Percentiles rank a stretch among this genome's conserved stretches.
Evolutionary conservation across 2,329 filamentous ascomycete genomes (phyloP).

Genomic region (Chrysosporium keratinophilum): DNA sequence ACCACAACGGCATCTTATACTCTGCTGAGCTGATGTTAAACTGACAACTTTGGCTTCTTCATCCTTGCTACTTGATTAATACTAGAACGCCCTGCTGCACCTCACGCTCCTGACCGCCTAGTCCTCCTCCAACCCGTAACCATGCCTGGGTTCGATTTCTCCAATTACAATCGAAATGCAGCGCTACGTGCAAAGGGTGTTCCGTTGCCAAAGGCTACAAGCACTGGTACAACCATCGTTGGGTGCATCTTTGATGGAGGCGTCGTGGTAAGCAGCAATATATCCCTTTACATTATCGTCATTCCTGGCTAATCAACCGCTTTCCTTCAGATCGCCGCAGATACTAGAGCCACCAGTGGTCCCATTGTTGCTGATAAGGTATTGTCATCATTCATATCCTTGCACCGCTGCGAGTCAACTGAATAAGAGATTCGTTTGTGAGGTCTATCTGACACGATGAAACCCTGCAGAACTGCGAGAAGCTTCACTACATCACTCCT

Average conservation of each 20-base stretch:
- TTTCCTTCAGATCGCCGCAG: constrained; percentile 71
- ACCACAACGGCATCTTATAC: no score
- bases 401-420: background rate
- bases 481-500: constrained; percentile 96
- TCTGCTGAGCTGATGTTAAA: no score
- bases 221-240: constrained; percentile 97
- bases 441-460: background rate
- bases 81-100: background rate
- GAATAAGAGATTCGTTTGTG: background rate
- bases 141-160: constrained; percentile 99
- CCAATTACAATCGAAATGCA: constrained; percentile 98
- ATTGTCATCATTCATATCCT: constrained; percentile 17
- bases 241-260: constrained; percentile 94
- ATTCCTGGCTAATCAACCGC: constrained; percentile 20
- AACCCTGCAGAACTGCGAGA: constrained; percentile 78
- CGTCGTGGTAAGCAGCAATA: constrained; percentile 60
- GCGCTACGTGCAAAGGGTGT: constrained; percentile 89
- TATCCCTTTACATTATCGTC: background rate
- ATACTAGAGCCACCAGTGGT: constrained; percentile 92
- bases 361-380: constrained; percentile 98
- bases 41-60: background rate
- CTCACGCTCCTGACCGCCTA: background rate
- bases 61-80: background rate
- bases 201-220: constrained; percentile 92
- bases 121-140: constrained; percentile 19